Conservation (phyloP, 768 basidiomycete species). For the Termitomyces sp. region DNA sequence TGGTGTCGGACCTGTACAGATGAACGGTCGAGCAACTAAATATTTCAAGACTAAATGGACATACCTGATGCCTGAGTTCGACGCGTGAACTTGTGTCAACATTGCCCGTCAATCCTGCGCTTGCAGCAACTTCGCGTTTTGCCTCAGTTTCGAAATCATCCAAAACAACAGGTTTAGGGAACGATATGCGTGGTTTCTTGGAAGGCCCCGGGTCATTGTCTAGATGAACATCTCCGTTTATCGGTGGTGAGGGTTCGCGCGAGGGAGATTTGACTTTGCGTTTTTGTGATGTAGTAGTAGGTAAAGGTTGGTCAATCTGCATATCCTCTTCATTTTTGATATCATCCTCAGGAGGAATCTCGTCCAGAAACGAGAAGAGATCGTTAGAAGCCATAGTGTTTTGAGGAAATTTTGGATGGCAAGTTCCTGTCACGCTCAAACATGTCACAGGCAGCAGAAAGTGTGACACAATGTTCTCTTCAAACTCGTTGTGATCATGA, state of each 20-base stretch:
- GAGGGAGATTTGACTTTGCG: constrained; percentile 34
- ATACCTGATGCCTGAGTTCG: constrained; percentile 80
- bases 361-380: constrained; percentile 68
- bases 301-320: constrained; percentile 16
- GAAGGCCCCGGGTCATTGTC: constrained; percentile 34
- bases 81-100: constrained; percentile 63
- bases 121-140: constrained; percentile 85
- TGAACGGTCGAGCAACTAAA: constrained; percentile 1
- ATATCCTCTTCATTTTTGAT: constrained; percentile 29
- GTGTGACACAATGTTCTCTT: background rate
- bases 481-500: no score
- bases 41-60: background rate
- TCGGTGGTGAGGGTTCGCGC: constrained; percentile 11
- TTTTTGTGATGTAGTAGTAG: constrained; percentile 28
- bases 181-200: constrained; percentile 58
- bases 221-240: constrained; percentile 18
- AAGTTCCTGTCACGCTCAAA: background rate
- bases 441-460: background rate
- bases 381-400: constrained; percentile 41
- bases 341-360: constrained; percentile 31
- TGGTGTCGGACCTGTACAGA: constrained; percentile 77
- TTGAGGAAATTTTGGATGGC: constrained; percentile 13
- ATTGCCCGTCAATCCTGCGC: constrained; percentile 79
- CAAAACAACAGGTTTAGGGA: constrained; percentile 72
- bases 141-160: constrained; percentile 96